Base-by-base conservation (phyloP, 495 filamentous ascomycete species). In the Lasiosphaeria miniovina region DNA sequence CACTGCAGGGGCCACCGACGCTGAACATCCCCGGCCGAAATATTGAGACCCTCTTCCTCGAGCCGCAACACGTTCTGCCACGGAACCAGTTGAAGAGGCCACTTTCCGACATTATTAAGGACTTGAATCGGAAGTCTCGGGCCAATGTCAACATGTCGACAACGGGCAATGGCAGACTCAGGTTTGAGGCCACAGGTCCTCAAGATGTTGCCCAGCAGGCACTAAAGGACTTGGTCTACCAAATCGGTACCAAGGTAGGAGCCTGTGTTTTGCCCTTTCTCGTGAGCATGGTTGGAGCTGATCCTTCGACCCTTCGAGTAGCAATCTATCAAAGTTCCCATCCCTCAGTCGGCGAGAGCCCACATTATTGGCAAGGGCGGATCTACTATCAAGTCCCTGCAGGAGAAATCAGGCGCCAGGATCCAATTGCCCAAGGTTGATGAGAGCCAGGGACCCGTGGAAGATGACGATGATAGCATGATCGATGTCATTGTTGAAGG, bases 341-440 rank as follows among this genome's bases (percentile, higher is more conserved):
- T 98, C 58, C 94, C 94, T 32, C 81, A 88, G 12, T 92, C 89
- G 36, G 84, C 90, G 5, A 85, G 90, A 51, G 81, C 90, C 12
- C 85, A 90, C 71, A 90, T 99, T 69, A 97, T 99, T 71, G 95
- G 94, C 68, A 90, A 88, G 54, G 84, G 88, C 71, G 95, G 95
- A 55, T 80, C 89, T n/a, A 92, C 87, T 43, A 90, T 99, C 66
- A 90, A 96, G 68, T 84, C 87, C 36, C 84, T 99, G 55, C 86
- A 89, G 71, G 87, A 89, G 70, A 86, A 88, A 63, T 90, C 90
- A 0, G 91, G 92, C 52, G 93, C 94, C 15, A 84, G 85, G 43
- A 90, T 99, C 61, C 90, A 93, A 65, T 82, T 99, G 59, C 93
- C 93, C 14, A 93, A 89, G 69, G 77, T 77, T 12, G 90, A 93